Evolutionary conservation across 192 early-diverging fungal genomes (phyloP).

Genomic region (Coemansia sp.): DNA sequence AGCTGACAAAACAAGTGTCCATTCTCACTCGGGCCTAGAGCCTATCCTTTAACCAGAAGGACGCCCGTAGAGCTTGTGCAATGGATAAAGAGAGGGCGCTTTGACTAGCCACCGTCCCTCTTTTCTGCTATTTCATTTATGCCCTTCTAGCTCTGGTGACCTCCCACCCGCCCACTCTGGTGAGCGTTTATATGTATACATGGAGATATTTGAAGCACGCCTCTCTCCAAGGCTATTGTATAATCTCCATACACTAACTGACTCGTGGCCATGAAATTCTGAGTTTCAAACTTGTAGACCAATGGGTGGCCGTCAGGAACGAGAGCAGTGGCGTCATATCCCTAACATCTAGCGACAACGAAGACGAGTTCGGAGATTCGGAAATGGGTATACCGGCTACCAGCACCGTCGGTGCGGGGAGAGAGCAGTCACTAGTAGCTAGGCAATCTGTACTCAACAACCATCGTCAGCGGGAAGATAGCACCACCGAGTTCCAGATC

Average conservation of each 20-base stretch:
- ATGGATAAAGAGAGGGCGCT: not conserved
- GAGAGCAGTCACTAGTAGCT: not conserved
- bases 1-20: not conserved
- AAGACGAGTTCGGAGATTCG: conserved; percentile 28
- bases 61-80: not conserved
- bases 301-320: conserved; percentile 48
- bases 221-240: not conserved
- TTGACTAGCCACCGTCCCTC: conserved; percentile 3
- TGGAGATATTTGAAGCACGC: not conserved
- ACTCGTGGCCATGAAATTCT: not conserved
- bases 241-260: not conserved
- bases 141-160: not conserved
- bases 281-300: conserved; percentile 30
- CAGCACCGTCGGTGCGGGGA: not conserved
- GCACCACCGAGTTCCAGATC: conserved; percentile 14
- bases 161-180: not conserved
- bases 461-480: not conserved
- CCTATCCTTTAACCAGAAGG: not conserved
- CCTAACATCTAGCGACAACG: conserved; percentile 47
- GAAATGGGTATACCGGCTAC: conserved; percentile 2
- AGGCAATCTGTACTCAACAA: not conserved
- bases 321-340: conserved; percentile 52
- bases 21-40: not conserved
- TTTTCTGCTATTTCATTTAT: conserved; percentile 2
- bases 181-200: not conserved